These are phyloP conservation scores for Phytophthora pseudosyringae DNA, from an alignment of 352 stramenopile species.

Conservation along the genomic window DNA sequence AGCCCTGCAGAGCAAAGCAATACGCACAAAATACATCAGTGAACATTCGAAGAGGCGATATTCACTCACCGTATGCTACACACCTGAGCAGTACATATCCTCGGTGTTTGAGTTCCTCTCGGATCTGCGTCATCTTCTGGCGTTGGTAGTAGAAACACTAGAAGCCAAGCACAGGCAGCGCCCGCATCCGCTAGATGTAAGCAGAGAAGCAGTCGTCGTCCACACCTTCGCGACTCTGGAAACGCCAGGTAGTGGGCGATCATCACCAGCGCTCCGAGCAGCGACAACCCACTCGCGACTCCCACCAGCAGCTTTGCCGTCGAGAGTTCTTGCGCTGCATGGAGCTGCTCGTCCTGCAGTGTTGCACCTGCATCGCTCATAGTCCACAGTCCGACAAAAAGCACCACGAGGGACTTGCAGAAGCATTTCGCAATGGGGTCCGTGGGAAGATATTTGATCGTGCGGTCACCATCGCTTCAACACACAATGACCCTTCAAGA, in stretches of 20 bases:
- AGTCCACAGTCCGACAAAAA: not conserved
- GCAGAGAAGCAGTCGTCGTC: conserved; percentile 66
- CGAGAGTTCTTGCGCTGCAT: conserved; percentile 35
- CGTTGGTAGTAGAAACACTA: conserved; percentile 50
- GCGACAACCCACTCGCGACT: conserved; percentile 48
- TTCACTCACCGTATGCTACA: not conserved
- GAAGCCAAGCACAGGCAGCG: conserved; percentile 56
- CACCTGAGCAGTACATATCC: conserved; percentile 51
- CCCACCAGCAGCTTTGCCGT: conserved; percentile 54
- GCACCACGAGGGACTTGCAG: conserved; percentile 1
- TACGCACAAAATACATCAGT: too few relatives aligned
- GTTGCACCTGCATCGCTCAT: conserved; percentile 20
- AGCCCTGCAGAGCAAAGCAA: conserved; percentile 42
- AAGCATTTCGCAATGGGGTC: conserved; percentile 12
- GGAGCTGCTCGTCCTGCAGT: conserved; percentile 15
- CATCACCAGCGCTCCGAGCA: conserved; percentile 54
- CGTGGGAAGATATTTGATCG: conserved; percentile 21
- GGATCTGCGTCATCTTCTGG: conserved; percentile 3
- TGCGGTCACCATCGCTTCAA: conserved; percentile 19
- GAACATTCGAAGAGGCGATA: too few relatives aligned
- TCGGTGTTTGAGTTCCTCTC: not conserved
- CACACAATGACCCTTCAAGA: conserved; percentile 25
- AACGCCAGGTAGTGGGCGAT: conserved; percentile 64
- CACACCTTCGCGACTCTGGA: conserved; percentile 71
- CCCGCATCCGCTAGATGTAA: conserved; percentile 65